Conservation (phyloP, 208 protist genomes). For the Naegleria fowleri region DNA sequence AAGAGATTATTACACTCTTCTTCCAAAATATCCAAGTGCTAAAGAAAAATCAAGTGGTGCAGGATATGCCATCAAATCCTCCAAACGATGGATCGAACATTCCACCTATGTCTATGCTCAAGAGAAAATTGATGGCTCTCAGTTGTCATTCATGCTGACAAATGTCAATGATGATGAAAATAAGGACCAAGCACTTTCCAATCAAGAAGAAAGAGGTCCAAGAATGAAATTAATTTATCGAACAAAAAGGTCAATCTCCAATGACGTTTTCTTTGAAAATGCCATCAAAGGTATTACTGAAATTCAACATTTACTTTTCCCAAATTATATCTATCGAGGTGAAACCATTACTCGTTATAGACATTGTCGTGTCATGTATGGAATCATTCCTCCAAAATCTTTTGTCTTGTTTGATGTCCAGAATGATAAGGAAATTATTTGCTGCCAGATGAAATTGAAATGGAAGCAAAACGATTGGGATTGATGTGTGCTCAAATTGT, state of each 20-base stretch:
- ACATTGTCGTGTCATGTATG: background rate
- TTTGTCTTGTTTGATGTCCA: background rate
- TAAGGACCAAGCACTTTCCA: background rate
- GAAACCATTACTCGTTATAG: background rate
- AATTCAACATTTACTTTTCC: background rate
- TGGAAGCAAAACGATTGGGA: background rate
- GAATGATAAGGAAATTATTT: background rate
- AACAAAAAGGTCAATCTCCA: background rate
- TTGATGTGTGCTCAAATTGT: background rate
- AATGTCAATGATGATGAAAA: background rate
- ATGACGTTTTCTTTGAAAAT: background rate
- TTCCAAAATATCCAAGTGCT: background rate
- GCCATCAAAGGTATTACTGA: background rate
- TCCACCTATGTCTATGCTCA: background rate
- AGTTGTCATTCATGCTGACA: background rate
- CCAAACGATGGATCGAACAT: background rate
- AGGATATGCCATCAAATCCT: background rate
- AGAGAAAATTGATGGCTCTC: background rate
- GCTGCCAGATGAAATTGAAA: background rate
- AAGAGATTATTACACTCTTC: background rate
- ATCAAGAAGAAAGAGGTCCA: background rate
- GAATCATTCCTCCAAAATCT: background rate
- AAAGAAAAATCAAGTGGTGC: background rate
- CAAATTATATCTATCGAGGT: background rate
- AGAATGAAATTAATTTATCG: background rate